phyloP scores from a whole-genome alignment of 2,329 filamentous ascomycete species.

The Fusarium beomiforme region DNA sequence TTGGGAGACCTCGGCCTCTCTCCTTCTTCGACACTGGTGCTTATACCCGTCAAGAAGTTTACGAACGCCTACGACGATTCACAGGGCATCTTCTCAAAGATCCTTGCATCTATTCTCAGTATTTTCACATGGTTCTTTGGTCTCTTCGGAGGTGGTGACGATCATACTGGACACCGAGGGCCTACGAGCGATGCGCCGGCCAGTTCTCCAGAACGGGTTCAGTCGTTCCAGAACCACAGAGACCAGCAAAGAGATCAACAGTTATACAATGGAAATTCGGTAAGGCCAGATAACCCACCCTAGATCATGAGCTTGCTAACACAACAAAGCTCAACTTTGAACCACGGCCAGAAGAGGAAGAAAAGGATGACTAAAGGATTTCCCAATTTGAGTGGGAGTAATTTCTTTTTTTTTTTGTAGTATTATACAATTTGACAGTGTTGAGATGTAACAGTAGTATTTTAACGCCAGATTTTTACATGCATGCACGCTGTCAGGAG shows the following conservation, averaged over 20 bases:
- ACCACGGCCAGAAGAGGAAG: conserved; percentile 69
- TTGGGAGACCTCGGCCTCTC: conserved; percentile 77
- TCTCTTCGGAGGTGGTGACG: conserved; percentile 44
- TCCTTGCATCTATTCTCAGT: conserved; percentile 46
- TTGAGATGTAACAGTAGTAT: conserved; percentile 39
- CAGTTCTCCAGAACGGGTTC: conserved; percentile 40
- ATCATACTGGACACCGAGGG: neutral
- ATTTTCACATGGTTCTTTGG: conserved; percentile 51
- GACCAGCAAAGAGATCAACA: conserved; percentile 70
- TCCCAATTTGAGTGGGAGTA: conserved; percentile 41
- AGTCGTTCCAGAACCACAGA: conserved; percentile 56
- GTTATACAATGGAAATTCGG: conserved; percentile 92
- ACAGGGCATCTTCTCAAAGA: conserved; percentile 40
- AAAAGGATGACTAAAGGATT: conserved; percentile 46
- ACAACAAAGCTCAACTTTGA: conserved; percentile 71
- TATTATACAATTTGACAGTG: conserved; percentile 45
- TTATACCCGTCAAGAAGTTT: conserved; percentile 72
- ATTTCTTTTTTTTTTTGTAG: conserved; percentile 39
- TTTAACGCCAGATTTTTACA: conserved; percentile 28
- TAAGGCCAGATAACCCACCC: conserved; percentile 54
- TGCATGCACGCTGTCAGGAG: conserved; percentile 37
- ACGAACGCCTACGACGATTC: conserved; percentile 54
- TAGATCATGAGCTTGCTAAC: conserved; percentile 41
- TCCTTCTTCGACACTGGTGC: conserved; percentile 83
- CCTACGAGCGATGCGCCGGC: conserved; percentile 9